Evolutionary conservation across 129 eudicot genomes (phyloP), one percentile per base, ranked within the genome.

Genomic region (Ambrosia artemisiifolia): DNA sequence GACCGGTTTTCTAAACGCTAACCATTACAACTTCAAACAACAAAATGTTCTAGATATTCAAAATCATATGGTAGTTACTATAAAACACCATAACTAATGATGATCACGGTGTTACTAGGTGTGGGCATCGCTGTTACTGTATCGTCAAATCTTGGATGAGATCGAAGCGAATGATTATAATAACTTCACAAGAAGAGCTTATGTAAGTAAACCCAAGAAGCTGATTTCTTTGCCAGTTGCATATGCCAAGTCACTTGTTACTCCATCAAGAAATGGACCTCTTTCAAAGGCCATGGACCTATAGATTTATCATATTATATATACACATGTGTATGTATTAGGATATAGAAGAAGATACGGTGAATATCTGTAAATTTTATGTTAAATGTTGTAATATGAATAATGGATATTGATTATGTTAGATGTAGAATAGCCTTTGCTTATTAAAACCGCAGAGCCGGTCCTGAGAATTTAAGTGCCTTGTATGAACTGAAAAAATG

Each of bases 151-250:
- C 75, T 69, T 95, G 77, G 99, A 95, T 54, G 97, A 95, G 76
- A 95, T 95, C 30, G 99, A 95, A 82, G 99, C 96, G 0, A 95
- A 95, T 61, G 99, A 90, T 75, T 95, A 88, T 79, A 88, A 95
- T 78, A 95, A 90, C 79, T 95, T 95, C 81, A 95, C 96, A 4
- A 86, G 69, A 79, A 83, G 97, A 66, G 99, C 99, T 24, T 90
- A 84, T 72, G 99, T 95, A 11, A 84, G 97, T 83, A 88, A 90
- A 85, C 85, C 91, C 7, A 88, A 88, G 88, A 95, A 95, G 83
- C 73, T 95, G 19, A 79, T 88, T 12, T 83, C 96, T 24, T 74
- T 95, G 81, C 97, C 99, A 0, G 46, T 90, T 42, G 99, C 99
- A n/a, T 95, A 86, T 63, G 96, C 89, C 4, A 95, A 84, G 87